Base-by-base conservation (phyloP, 2,329 filamentous ascomycete species). In the Diaporthe caulivora region DNA sequence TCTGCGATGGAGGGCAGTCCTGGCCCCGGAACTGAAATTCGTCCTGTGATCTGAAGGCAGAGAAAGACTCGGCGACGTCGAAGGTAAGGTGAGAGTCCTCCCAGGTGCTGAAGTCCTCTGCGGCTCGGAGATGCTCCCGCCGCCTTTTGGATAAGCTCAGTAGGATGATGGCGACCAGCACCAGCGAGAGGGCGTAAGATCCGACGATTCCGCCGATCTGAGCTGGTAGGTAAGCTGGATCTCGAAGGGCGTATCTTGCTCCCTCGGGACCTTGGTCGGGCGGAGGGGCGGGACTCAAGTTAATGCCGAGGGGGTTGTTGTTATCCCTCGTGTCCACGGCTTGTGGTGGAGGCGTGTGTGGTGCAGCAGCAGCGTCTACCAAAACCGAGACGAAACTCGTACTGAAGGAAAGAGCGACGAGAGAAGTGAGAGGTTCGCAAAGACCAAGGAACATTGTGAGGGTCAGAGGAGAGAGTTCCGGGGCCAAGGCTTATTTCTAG, bases 191-290 rank as follows among this genome's bases (percentile, higher is more conserved):
- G 73, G 95, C 88, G 90, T 98, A 98, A 74, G 94, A 92, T 75
- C 92, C 95, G 74, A 96, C 88, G 74, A 98, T 93, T 77, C 92
- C 94, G 76, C 93, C 93, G 77, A 98, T 92, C 82, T 98, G 93
- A 74, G 91, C 92, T 24, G 95, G 94, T 29, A 98, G 89, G 72
- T 93, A 90, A 24, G 87, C 83, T 76, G 85, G 85, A 80, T 95
- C 87, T 78, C 91, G 86, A 64, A 90, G 82, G 49, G 92, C 89
- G 78, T 87, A 83, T 71, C 86, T 86, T 53, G 91, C 91, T 57
- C 91, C 81, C 11, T 89, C 85, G 73, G 92, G 89, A 10, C 90
- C 90, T 82, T 91, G 84, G 81, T 91, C 87, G 72, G 90, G 87
- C 68, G 90, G 82, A 54, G 90, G 90, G 44, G 91, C 87, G 62